Evolutionary conservation across 2,329 filamentous ascomycete genomes (phyloP), one percentile per base, ranked within the genome.

Genomic region (Fusarium pseudoanthophilum): DNA sequence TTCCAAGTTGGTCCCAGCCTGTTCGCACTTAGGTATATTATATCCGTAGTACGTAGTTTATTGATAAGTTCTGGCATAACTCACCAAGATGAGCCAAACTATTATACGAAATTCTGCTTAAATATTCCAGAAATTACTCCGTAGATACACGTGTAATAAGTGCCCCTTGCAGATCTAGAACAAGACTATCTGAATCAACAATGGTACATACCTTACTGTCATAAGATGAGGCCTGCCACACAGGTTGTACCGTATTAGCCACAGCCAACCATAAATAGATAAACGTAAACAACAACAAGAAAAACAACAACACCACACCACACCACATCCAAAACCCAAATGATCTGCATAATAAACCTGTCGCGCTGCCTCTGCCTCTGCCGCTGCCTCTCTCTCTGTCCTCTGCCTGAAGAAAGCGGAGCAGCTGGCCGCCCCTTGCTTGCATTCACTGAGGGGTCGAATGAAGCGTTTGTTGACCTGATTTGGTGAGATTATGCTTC

Each of bases 41-140:
- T 26, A n/a, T n/a, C n/a, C n/a, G n/a, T n/a, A 26, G 49, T 36
- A 34, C 32, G 32, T n/a, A 24, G 26, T 48, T 48, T 40, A 30
- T 49, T 58, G 40, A 28, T 36, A 18, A 36, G 18, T 13, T 18
- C 15, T 28, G 20, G 24, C 26, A 37, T 37, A 49, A 28, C 7
- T 49, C 8, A 36, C 40, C 15, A 28, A 49, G 32, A 11, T 49
- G 20, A 28, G 40, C 26, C 20, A 20, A 13, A 21, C 18, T 48
- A 21, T 21, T 26, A 18, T 48, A 34, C 11, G 55, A 64, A 28
- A 53, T 45, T 39, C 58, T 48, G 61, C 57, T 62, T 57, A 69
- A 36, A 69, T 77, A 24, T 74, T 74, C 75, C 75, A 77, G 73
- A 73, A 76, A 73, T 69, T 57, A 37, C 36, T 37, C 36, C 18